These are phyloP conservation scores for Sarcodon aspratus DNA, from an alignment of 768 basidiomycete genomes.

Conservation along the genomic window DNA sequence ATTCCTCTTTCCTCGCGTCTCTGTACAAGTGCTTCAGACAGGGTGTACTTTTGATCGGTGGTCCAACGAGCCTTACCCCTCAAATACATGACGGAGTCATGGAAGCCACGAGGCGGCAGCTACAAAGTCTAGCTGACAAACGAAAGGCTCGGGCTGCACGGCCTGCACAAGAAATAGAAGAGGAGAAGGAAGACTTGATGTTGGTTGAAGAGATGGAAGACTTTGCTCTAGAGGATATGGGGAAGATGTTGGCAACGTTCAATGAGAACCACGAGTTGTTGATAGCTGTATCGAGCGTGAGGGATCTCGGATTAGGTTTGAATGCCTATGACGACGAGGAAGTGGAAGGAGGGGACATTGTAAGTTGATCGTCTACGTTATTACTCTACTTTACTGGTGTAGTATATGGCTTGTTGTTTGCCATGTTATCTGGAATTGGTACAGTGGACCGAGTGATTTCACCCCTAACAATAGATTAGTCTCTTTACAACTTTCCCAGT, in stretches of 20 bases:
- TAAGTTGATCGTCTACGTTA: too few relatives aligned
- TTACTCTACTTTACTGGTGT: too few relatives aligned
- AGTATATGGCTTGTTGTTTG: too few relatives aligned
- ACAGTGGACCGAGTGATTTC: too few relatives aligned
- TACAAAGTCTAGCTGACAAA: conserved; percentile 56
- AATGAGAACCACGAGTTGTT: conserved; percentile 53
- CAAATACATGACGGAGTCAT: conserved; percentile 45
- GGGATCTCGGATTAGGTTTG: conserved; percentile 46
- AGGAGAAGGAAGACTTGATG: conserved; percentile 60
- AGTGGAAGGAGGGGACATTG: conserved; percentile 8
- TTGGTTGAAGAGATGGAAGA: conserved; percentile 77
- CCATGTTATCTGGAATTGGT: too few relatives aligned
- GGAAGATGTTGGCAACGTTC: conserved; percentile 42
- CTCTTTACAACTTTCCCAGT: too few relatives aligned
- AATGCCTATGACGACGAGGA: conserved; percentile 21
- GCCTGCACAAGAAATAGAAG: conserved; percentile 21
- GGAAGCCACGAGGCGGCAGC: conserved; percentile 62
- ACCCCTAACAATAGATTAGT: too few relatives aligned
- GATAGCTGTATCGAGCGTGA: conserved; percentile 60
- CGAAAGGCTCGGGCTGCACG: conserved; percentile 42
- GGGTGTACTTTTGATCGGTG: conserved; percentile 46
- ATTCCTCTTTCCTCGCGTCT: conserved; percentile 68
- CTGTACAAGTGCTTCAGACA: conserved; percentile 64
- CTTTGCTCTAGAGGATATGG: conserved; percentile 74
- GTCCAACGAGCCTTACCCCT: conserved; percentile 36